These are phyloP conservation scores for Trichosporon asahii DNA, from an alignment of 1,284 basidiomycete species.

Conservation along the genomic window DNA sequence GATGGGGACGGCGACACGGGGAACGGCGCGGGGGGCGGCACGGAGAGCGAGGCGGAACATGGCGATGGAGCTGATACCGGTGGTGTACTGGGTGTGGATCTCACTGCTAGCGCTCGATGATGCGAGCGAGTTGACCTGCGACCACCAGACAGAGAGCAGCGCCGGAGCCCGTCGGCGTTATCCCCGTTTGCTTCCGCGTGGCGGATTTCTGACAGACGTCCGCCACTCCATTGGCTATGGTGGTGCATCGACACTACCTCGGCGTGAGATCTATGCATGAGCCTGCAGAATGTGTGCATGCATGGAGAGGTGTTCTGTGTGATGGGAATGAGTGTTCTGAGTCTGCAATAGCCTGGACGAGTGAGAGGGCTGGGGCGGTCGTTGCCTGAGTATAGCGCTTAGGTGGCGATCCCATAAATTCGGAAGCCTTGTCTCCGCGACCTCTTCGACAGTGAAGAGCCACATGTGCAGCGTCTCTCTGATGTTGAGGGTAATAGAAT, in stretches of 20 bases:
- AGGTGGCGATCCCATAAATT: neutral
- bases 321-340: neutral
- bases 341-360: neutral
- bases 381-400: neutral
- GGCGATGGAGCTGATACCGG: constrained; percentile 13
- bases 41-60: constrained; percentile 43
- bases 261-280: neutral
- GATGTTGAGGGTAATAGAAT: no score
- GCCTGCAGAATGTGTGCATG: neutral
- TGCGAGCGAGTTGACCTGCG: neutral
- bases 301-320: neutral
- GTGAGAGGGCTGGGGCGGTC: neutral
- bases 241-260: neutral
- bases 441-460: no score
- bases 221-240: constrained; percentile 5
- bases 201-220: constrained; percentile 2
- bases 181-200: constrained; percentile 11
- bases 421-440: neutral
- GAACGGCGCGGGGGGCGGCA: constrained; percentile 22
- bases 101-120: neutral
- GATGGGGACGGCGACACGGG: constrained; percentile 16
- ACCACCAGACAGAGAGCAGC: constrained; percentile 7
- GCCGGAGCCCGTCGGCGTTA: constrained; percentile 10
- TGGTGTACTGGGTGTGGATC: constrained; percentile 2
- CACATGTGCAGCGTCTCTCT: no score